Conservation (phyloP, 164 flowering plant genomes). For the Macadamia integrifolia region DNA sequence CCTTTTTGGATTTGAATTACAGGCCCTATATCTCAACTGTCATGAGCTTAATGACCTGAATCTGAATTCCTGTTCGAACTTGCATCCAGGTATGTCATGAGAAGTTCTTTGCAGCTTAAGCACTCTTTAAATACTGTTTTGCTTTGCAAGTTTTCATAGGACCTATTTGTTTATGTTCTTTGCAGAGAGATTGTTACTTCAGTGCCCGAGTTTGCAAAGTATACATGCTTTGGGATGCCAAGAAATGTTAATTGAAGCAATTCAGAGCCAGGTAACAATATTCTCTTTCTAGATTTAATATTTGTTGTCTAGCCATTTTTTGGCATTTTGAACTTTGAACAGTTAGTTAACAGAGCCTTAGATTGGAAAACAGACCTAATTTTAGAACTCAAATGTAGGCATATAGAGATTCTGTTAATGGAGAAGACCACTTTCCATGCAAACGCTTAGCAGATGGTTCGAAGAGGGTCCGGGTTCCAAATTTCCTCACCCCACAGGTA, state of each 20-base stretch:
- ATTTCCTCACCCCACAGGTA: slow-evolving; percentile 46
- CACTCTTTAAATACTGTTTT: neutral
- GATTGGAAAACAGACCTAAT: no score
- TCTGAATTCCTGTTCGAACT: slow-evolving; percentile 72
- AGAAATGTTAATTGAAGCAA: slow-evolving; percentile 44
- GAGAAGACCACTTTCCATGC: slow-evolving; percentile 35
- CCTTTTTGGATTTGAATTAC: slow-evolving; percentile 25
- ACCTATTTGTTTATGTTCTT: neutral
- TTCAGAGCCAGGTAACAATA: slow-evolving; percentile 56
- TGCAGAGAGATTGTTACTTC: slow-evolving; percentile 68
- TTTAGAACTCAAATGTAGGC: slow-evolving; percentile 27
- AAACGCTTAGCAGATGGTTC: slow-evolving; percentile 84
- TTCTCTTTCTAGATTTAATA: no score
- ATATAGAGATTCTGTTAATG: slow-evolving; percentile 19
- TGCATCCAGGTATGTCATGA: slow-evolving; percentile 67
- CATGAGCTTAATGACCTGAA: slow-evolving; percentile 82
- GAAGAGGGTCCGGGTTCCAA: slow-evolving; percentile 69
- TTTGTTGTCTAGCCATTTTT: no score
- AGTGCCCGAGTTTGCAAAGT: slow-evolving; percentile 70
- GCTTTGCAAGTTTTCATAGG: no score
- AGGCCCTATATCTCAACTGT: slow-evolving; percentile 87
- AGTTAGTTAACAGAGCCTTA: no score
- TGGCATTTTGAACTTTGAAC: no score
- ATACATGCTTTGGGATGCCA: slow-evolving; percentile 89
- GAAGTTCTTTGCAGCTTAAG: neutral